Conservation (phyloP, 352 stramenopile species). For the Globisporangium megalacanthum region DNA sequence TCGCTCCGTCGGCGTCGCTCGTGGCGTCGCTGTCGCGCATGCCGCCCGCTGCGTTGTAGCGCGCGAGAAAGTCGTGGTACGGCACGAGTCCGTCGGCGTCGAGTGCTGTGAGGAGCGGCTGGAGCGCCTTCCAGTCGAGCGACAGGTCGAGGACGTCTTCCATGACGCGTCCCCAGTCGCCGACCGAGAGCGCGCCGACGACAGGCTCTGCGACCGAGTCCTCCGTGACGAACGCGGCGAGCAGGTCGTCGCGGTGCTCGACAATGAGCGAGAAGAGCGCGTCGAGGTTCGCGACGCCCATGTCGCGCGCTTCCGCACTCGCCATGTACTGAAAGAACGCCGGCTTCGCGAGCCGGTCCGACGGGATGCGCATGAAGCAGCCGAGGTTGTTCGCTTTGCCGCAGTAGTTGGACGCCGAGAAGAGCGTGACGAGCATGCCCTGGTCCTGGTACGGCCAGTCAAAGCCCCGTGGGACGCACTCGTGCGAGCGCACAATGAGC, state of each 20-base stretch:
- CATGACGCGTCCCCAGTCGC: constrained; percentile 60
- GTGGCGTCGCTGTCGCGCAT: constrained; percentile 3
- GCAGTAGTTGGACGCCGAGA: constrained; percentile 86
- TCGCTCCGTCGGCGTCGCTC: no score
- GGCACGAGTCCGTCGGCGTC: constrained; percentile 63
- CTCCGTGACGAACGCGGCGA: constrained; percentile 52
- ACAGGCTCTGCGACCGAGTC: constrained; percentile 26
- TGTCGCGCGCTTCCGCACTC: constrained; percentile 70
- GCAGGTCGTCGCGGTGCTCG: constrained; percentile 58
- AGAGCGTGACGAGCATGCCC: constrained; percentile 83
- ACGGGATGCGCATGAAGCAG: constrained; percentile 81
- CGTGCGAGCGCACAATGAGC: constrained; percentile 79
- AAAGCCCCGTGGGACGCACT: constrained; percentile 78
- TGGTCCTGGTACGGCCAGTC: constrained; percentile 78
- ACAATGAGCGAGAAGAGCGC: constrained; percentile 84
- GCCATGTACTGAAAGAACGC: constrained; percentile 89
- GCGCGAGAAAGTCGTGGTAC: constrained; percentile 67
- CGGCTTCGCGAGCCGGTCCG: constrained; percentile 57
- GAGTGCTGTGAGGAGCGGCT: constrained; percentile 67
- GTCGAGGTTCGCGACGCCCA: constrained; percentile 78
- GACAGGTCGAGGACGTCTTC: constrained; percentile 75
- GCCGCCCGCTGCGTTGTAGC: constrained; percentile 65
- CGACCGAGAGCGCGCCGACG: constrained; percentile 33
- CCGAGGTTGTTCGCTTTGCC: constrained; percentile 81
- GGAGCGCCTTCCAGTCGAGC: constrained; percentile 72